A percentile compares a stretch with the other conserved stretches of the same genome.
These are phyloP conservation scores for Pleurotus salmoneostramineus DNA, from an alignment of 768 basidiomycete genomes.

Conservation along the genomic window DNA sequence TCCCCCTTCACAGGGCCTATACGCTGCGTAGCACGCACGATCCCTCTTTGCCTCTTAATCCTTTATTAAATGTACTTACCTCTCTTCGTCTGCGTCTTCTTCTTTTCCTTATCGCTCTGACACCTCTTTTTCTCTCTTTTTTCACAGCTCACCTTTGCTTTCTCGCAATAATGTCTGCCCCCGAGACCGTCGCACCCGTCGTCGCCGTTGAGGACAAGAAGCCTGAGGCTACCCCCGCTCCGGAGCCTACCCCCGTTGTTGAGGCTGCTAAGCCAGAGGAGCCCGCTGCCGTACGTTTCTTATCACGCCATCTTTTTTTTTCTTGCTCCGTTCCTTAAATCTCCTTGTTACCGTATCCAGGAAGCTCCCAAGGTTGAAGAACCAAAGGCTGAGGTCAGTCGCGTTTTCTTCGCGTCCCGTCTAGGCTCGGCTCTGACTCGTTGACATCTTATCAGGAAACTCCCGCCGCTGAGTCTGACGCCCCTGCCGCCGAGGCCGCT, in stretches of 20 bases:
- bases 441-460: constrained; percentile 27
- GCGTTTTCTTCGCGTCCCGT: background rate
- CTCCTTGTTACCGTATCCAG: constrained; percentile 15
- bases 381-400: constrained; percentile 31
- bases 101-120: constrained; percentile 11
- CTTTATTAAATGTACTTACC: constrained; percentile 41
- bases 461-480: constrained; percentile 23
- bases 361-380: constrained; percentile 36
- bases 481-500: constrained; percentile 24
- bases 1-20: constrained; percentile 30
- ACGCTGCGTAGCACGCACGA: constrained; percentile 48
- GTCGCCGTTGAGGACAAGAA: constrained; percentile 52
- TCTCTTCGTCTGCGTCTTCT: constrained; percentile 32
- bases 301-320: constrained; percentile 5
- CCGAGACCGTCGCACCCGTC: constrained; percentile 48
- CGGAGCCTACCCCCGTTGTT: constrained; percentile 25
- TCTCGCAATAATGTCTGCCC: constrained; percentile 80
- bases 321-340: background rate
- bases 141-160: constrained; percentile 50
- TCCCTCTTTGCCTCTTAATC: constrained; percentile 55
- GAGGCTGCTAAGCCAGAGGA: constrained; percentile 42
- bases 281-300: constrained; percentile 24
- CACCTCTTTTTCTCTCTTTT: constrained; percentile 11
- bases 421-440: background rate
- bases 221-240: constrained; percentile 27